phyloP scores from a whole-genome alignment of 805 yeast genomes.

The Candida cerambycidarum region DNA sequence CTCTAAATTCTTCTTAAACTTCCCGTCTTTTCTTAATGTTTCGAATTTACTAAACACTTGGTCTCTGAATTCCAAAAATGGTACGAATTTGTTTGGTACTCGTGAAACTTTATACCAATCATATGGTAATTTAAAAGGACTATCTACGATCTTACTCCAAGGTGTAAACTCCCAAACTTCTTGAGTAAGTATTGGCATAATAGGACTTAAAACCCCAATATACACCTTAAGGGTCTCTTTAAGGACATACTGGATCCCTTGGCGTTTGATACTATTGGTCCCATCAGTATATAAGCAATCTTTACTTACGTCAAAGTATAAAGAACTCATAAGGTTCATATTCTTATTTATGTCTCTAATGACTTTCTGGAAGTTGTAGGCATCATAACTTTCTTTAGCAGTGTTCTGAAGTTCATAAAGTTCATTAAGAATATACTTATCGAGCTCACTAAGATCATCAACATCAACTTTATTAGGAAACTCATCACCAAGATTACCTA shows the following conservation, averaged over 20 bases:
- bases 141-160: conserved; percentile 21
- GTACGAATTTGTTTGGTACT: conserved; percentile 46
- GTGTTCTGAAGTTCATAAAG: conserved; percentile 47
- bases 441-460: conserved; percentile 43
- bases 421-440: conserved; percentile 60
- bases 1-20: conserved; percentile 60
- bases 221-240: conserved; percentile 58
- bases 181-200: conserved; percentile 80
- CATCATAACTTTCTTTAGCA: conserved; percentile 47
- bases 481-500: conserved; percentile 61
- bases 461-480: conserved; percentile 23
- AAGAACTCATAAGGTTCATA: conserved; percentile 75
- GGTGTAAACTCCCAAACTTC: conserved; percentile 77
- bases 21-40: conserved; percentile 51
- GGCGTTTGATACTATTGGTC: conserved; percentile 46
- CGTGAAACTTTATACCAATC: conserved; percentile 32
- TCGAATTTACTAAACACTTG: conserved; percentile 54
- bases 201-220: conserved; percentile 71
- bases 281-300: conserved; percentile 80
- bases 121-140: conserved; percentile 54
- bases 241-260: conserved; percentile 67
- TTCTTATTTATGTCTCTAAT: conserved; percentile 68
- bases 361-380: conserved; percentile 67
- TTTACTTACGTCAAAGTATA: conserved; percentile 83
- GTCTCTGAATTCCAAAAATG: conserved; percentile 49